Base-by-base conservation (phyloP, 768 basidiomycete species). In the Candolleomyces eurysporus region DNA sequence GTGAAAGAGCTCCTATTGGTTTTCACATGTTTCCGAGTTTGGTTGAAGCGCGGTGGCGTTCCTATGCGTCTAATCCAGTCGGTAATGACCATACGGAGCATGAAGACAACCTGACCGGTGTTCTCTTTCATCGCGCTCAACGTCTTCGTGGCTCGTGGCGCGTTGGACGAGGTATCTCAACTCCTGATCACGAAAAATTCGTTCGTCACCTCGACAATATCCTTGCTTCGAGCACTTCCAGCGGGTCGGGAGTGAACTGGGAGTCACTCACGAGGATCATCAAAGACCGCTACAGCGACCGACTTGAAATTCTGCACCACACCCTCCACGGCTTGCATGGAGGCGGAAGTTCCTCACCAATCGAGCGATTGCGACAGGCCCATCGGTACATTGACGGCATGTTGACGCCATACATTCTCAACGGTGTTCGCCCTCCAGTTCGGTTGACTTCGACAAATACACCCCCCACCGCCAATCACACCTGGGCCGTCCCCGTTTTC, bases 171-270 rank as follows among this genome's bases (percentile, higher is more conserved):
- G 54, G 54, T 11, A 56, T 56, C 6, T 56, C 54, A 4, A 11
- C 13, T 8, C 5, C 39, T 14, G 54, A 56, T 22, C 54, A 39
- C 4, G 10, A 56, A 2, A 14, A 17, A 4, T 36, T 56, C 4
- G 2, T 56, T 14, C 13, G 11, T 7, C 14, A 8, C 4, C 39
- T 56, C 4, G 54, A 56, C 54, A 36, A 17, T 5, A 17, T 43
- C 14, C 39, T 56, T 8, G n/a, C n/a, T n/a, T n/a, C n/a, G n/a
- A n/a, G n/a, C n/a, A n/a, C n/a, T n/a, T n/a, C n/a, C n/a, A n/a
- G n/a, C n/a, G n/a, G n/a, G 10, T 79, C 74, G 52, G 73, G 72
- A 0, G 59, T 82, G 3, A 78, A 82, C 63, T 83, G 82, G 82
- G 65, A 64, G 26, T 26, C 26, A 26, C 2, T 26, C 26, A 64